Evolutionary conservation across 2,329 filamentous ascomycete genomes (phyloP).

Genomic region (Cladosporium sphaerospermum): DNA sequence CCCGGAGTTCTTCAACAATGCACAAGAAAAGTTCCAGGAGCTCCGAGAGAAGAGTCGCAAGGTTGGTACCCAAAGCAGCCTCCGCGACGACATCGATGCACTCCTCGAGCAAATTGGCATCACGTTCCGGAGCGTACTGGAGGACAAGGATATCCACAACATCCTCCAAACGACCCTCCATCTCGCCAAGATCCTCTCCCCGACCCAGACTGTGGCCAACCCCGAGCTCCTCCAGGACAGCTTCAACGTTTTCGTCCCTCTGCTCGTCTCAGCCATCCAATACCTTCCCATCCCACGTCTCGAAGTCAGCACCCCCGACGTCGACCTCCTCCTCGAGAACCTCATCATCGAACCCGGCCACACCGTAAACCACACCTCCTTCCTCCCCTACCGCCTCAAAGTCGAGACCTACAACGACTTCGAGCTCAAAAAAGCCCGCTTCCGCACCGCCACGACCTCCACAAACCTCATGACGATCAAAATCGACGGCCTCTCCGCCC

Average conservation of each 20-base stretch:
- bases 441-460: constrained; percentile 62
- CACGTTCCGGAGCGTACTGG: constrained; percentile 61
- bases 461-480: constrained; percentile 67
- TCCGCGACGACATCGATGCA: constrained; percentile 66
- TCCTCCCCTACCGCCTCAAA: constrained; percentile 77
- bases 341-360: constrained; percentile 81
- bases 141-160: constrained; percentile 66
- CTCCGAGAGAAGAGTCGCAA: constrained; percentile 51
- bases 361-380: constrained; percentile 79
- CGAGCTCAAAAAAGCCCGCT: constrained; percentile 71
- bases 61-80: constrained; percentile 58
- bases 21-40: constrained; percentile 58
- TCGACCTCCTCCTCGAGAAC: constrained; percentile 85
- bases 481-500: constrained; percentile 73
- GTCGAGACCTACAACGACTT: constrained; percentile 81
- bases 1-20: constrained; percentile 75
- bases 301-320: constrained; percentile 75
- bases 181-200: constrained; percentile 65
- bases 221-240: constrained; percentile 67
- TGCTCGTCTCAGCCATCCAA: constrained; percentile 70
- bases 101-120: constrained; percentile 63
- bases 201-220: constrained; percentile 58
- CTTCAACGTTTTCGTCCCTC: constrained; percentile 73
- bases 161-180: constrained; percentile 61
- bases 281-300: constrained; percentile 84